Percentiles rank a stretch among this genome's conserved stretches.
Evolutionary conservation across 495 filamentous ascomycete species (phyloP).

Genomic region (Trypethelium eluteriae): DNA sequence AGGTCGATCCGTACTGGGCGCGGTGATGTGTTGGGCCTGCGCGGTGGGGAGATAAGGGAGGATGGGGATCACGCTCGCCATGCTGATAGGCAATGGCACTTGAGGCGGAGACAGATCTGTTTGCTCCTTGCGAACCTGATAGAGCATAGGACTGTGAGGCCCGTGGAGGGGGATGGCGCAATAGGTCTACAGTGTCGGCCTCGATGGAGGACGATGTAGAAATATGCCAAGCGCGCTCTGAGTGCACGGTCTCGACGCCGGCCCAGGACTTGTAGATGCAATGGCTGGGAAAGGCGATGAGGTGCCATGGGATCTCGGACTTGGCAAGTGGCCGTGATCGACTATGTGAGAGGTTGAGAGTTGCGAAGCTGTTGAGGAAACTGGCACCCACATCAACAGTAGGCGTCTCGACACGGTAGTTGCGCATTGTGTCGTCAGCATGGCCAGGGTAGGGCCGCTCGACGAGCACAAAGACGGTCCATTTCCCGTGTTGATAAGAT

Average conservation of each 20-base stretch:
- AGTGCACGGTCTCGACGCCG: not conserved
- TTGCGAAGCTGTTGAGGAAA: not conserved
- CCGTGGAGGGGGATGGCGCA: too few relatives aligned
- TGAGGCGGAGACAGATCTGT: too few relatives aligned
- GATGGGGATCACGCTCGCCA: too few relatives aligned
- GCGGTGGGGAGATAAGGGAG: too few relatives aligned
- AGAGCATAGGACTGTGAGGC: too few relatives aligned
- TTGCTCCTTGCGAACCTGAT: too few relatives aligned
- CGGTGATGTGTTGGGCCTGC: too few relatives aligned
- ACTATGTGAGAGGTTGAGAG: not conserved
- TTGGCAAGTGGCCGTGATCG: not conserved
- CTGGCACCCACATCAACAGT: not conserved
- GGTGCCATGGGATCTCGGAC: not conserved
- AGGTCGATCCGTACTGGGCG: too few relatives aligned
- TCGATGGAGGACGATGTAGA: too few relatives aligned
- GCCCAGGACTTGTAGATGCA: not conserved
- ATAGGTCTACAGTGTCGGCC: too few relatives aligned
- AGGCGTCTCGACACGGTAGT: not conserved
- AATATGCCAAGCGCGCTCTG: too few relatives aligned
- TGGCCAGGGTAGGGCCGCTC: not conserved
- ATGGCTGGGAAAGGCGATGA: not conserved
- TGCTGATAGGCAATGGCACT: too few relatives aligned
- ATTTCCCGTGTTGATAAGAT: not conserved
- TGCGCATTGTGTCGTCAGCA: not conserved
- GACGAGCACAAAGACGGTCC: conserved; percentile 6